Base-by-base conservation (phyloP, 345 rosid species). In the Durio zibethinus region DNA sequence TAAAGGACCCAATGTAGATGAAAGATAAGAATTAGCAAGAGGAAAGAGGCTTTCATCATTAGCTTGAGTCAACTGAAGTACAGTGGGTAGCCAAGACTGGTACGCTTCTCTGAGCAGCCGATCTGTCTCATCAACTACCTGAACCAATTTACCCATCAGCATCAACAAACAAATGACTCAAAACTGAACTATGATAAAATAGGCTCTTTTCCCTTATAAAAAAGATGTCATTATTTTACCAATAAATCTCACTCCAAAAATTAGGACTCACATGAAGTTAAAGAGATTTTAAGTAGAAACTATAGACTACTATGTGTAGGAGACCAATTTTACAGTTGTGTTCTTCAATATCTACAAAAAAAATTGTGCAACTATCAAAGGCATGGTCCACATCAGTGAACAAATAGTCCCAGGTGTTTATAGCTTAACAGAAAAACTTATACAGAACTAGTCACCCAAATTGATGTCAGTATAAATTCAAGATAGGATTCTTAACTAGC, bases 101-200 rank as follows among this genome's bases (percentile, higher is more conserved):
- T 93, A 96, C 45, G 97, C 85, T 81, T 96, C 99, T 80, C 98
- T 90, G 71, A 92, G 97, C 80, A 96, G 79, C 80, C 99, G 86
- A 70, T 96, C 98, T 35, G 98, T 93, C 85, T 96, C 99, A 85
- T 93, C 99, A 76, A 93, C 97, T 79, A 96, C 97, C 99, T 93
- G 86, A 72, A 82, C 89, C 47, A 62, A 59, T 36, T 45, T 59
- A 72, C 23, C 69, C 59, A 73, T 86, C 80, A 84, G 77, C 53
- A 73, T n/a, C 59, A 53, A 10, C n/a, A 64, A 50, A 65, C 23
- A 78, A 72, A 52, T 31, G 4, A 70, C 43, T 57, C 70, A 47
- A 67, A 78, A 67, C 29, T 9, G 8, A 72, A 71, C 60, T 36
- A 70, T 52, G 10, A 54, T 31, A 40, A 74, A 45, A 76, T 42